Evolutionary conservation across 768 basidiomycete species (phyloP), one percentile per base, ranked within the genome.

Genomic region (Stropharia rugosoannulata): DNA sequence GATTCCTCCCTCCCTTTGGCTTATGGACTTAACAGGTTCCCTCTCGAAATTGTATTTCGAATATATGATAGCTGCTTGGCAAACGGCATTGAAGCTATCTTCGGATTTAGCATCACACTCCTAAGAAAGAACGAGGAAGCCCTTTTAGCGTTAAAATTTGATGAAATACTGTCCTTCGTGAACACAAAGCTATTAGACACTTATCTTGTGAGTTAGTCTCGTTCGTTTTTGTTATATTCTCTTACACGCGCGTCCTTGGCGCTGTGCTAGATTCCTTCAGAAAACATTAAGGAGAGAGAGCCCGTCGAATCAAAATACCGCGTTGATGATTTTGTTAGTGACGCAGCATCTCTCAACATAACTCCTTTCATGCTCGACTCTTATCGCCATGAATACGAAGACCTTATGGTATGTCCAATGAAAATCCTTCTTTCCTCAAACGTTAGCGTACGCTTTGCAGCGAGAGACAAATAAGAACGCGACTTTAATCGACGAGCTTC

Each of bases 1-100:
- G 39, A 11, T 45, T 40, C 27, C 12, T 36, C 16, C 25, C 29
- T 18, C 39, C 2, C 18, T 35, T 18, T 44, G 19, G 18, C 38
- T 46, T 63, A 51, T 46, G 22, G 22, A 11, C 22, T 35, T 35
- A 18, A 37, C 16, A 97, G 97, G 27, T 98, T 98, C 70, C 97
- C 97, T 0, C 76, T 98, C 52, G 88, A 93, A 13, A 82, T 98
- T 47, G 97, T 98, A 5, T 97, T 93, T 66, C 86, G 96, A 64
- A 96, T 99, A 73, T 95, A 93, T 65, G 96, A 98, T 70, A 95
- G 93, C 66, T 92, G 93, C 58, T 83, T 98, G 51, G 97, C 97
- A 5, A 98, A 90, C 64, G 97, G 97, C 9, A 92, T 98, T 51
- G 97, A 98, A 70, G 93, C 96, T 1, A 90, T 98, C 29, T 98